phyloP scores from a whole-genome alignment of 495 filamentous ascomycete genomes.

The Lentithecium fluviatile region DNA sequence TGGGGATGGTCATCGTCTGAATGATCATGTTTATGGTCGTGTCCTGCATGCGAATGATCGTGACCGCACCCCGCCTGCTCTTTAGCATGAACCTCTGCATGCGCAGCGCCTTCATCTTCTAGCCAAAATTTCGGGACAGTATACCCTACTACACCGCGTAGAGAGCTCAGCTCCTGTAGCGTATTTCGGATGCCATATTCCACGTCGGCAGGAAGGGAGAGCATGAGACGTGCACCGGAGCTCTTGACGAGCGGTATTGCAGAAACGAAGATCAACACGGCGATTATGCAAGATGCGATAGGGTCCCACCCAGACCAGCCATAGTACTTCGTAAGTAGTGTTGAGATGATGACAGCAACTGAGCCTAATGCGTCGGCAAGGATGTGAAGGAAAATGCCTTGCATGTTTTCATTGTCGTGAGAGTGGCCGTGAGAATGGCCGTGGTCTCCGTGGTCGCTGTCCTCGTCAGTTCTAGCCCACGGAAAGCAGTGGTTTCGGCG shows the following conservation, averaged over 20 bases:
- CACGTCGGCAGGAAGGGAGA: slow-evolving; percentile 78
- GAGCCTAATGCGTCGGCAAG: slow-evolving; percentile 93
- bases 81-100: slow-evolving; percentile 38
- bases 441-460: slow-evolving; percentile 37
- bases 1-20: slow-evolving; percentile 7
- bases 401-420: slow-evolving; percentile 97
- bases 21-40: slow-evolving; percentile 7
- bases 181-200: slow-evolving; percentile 89
- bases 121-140: slow-evolving; percentile 92
- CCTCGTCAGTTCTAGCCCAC: neutral
- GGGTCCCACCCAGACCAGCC: slow-evolving; percentile 96
- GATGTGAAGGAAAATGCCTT: slow-evolving; percentile 97
- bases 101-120: slow-evolving; percentile 61
- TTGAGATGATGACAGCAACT: slow-evolving; percentile 90
- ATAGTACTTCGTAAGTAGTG: slow-evolving; percentile 77
- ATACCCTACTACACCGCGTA: slow-evolving; percentile 84
- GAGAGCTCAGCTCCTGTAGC: slow-evolving; percentile 74
- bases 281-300: slow-evolving; percentile 89
- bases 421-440: slow-evolving; percentile 46
- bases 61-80: slow-evolving; percentile 37
- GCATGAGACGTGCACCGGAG: slow-evolving; percentile 74
- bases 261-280: slow-evolving; percentile 84
- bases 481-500: neutral
- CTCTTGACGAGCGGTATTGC: slow-evolving; percentile 84
- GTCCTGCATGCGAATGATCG: slow-evolving; percentile 32